phyloP scores from a whole-genome alignment of 108 stramenopile species.

The Cyclotella sp. region DNA sequence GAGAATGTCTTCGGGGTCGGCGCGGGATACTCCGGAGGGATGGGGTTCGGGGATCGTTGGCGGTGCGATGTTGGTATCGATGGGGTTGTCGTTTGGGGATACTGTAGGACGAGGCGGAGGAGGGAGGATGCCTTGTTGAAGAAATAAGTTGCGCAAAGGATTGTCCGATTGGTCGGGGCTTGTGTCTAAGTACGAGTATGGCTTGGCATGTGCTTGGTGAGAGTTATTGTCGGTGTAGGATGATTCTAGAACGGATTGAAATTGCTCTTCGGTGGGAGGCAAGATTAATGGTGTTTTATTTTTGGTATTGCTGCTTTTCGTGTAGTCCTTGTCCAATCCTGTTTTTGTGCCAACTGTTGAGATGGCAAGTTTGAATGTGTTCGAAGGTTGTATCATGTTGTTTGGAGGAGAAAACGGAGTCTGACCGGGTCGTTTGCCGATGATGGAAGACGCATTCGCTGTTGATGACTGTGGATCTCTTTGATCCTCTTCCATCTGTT shows the following conservation, averaged over 20 bases:
- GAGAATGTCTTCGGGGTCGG: constrained; percentile 48
- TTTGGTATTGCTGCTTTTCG: constrained; percentile 6
- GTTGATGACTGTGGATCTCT: background rate
- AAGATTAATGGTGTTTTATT: constrained; percentile 17
- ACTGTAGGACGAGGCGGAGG: constrained; percentile 24
- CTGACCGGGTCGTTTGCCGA: constrained; percentile 42
- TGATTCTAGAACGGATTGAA: background rate
- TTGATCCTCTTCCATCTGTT: constrained; percentile 6
- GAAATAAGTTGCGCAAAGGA: constrained; percentile 27
- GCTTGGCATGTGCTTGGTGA: constrained; percentile 20
- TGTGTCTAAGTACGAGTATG: background rate
- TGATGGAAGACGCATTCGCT: constrained; percentile 8
- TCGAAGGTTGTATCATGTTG: background rate
- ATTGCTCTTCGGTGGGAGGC: constrained; percentile 10
- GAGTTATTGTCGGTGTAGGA: constrained; percentile 8
- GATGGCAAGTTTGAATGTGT: background rate
- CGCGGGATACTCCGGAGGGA: constrained; percentile 45
- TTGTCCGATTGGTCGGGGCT: constrained; percentile 20
- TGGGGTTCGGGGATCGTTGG: constrained; percentile 20
- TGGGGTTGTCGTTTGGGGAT: background rate
- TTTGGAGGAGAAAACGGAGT: constrained; percentile 37
- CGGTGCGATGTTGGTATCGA: background rate
- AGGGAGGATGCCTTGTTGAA: constrained; percentile 39
- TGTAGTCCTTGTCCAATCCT: constrained; percentile 5
- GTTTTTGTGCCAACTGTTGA: background rate